phyloP scores from a whole-genome alignment of 176 grass and related monocot genomes.

The Pontederia crassipes region DNA sequence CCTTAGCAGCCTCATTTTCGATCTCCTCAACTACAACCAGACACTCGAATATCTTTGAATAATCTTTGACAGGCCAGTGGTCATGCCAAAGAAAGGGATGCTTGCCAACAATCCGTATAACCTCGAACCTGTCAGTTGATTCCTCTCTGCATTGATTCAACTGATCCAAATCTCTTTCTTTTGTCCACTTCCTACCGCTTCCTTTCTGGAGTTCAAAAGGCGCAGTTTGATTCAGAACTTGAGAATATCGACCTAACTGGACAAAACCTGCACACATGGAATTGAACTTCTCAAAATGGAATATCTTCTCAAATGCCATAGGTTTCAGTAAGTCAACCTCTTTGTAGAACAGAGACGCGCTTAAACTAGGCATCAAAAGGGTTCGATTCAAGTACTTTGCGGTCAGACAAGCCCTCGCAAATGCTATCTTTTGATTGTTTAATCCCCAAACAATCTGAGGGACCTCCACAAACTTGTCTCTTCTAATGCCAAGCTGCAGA shows the following conservation, averaged over 20 bases:
- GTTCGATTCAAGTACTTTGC: constrained; percentile 77
- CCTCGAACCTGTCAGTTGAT: constrained; percentile 39
- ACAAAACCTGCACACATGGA: constrained; percentile 59
- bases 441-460: constrained; percentile 99
- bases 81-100: constrained; percentile 95
- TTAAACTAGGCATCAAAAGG: constrained; percentile 92
- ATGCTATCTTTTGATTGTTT: constrained; percentile 97
- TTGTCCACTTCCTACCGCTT: constrained; percentile 87
- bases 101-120: constrained; percentile 68
- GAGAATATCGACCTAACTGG: constrained; percentile 64
- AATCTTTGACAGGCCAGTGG: constrained; percentile 83
- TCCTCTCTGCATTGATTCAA: constrained; percentile 41
- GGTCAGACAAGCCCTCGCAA: constrained; percentile 81
- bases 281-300: constrained; percentile 84
- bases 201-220: constrained; percentile 70
- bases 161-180: constrained; percentile 77
- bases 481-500: constrained; percentile 40
- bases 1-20: constrained; percentile 65
- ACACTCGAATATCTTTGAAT: constrained; percentile 73
- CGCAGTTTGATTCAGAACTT: constrained; percentile 36
- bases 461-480: constrained; percentile 69
- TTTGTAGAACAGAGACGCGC: constrained; percentile 94
- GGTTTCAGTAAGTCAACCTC: constrained; percentile 84
- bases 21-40: constrained; percentile 70
- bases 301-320: constrained; percentile 73